Evolutionary conservation across 345 rosid genomes (phyloP), one percentile per base, ranked within the genome.

Genomic region (Erodium maritimum): DNA sequence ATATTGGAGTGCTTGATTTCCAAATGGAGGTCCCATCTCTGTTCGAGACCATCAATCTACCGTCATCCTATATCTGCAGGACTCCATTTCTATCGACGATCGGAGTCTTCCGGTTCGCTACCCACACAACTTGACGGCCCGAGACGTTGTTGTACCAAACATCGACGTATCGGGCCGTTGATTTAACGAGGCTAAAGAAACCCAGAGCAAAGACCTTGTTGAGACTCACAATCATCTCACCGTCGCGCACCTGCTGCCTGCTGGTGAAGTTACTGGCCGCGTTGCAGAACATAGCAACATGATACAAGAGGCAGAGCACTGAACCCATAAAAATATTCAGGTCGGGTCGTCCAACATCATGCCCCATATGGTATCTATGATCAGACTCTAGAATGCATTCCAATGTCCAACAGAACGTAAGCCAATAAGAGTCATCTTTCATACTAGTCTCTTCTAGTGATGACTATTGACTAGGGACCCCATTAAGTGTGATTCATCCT

Each of bases 31-130:
- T 62, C 60, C 60, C 70, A 4, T 58, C 60, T 0, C 86, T 84
- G 60, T 90, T 69, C 21, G 34, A 17, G 23, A 90, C 66, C 13
- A 67, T 60, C 64, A 87, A 76, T 50, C 80, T 79, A 0, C 97
- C 95, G 29, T 83, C 78, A 37, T 61, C 58, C 57, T 56, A 72
- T 2, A 90, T 66, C 0, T 64, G 64, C 0, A 89, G 66, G 61
- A 63, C 67, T 16, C 95, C 96, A 13, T 55, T 65, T 45, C n/a
- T 25, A 48, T 66, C 77, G 5, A 71, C 60, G 16, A 90, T 57
- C 4, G 97, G 85, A 1, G 0, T 63, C 2, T 77, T 77, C 70
- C 88, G 75, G 56, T 89, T 89, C 14, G 95, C 96, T 7, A 86
- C 79, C 95, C 96, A 86, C 1, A 84, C 75, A 23, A 75, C 62